Evolutionary conservation across 495 filamentous ascomycete genomes (phyloP), one percentile per base, ranked within the genome.

Genomic region (Penicillium atrosanguineum): DNA sequence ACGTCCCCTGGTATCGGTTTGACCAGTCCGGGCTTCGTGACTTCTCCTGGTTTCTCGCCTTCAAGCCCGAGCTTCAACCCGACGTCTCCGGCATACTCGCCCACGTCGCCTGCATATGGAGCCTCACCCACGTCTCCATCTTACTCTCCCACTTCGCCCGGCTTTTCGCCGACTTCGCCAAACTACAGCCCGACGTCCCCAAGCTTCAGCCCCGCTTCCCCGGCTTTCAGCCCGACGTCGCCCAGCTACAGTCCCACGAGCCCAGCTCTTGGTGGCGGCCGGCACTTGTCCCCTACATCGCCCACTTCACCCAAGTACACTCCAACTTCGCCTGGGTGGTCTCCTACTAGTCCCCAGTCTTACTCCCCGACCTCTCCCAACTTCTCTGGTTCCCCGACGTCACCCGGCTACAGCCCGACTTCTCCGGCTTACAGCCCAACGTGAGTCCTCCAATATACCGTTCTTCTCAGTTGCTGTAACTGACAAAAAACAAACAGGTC

Each of bases 121-220:
- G 79, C 75, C 12, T 87, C 85, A 3, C 86, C 85, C 7, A 84
- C 84, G 0, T 84, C 80, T 2, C 89, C 89, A 9, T 84, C 79
- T 40, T 93, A 90, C 66, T 90, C 86, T 58, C 90, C 90, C 0
- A 92, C 89, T 0, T 95, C 90, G 38, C 91, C 92, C 28, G 86
- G 76, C 45, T 93, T 91, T 67, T 90, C 86, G 18, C 89, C 90
- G 1, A 90, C 88, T 0, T 86, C 83, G 49, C 80, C 80, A 5
- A 78, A 76, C 20, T 85, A 84, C 63, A 82, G 77, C 38, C 84
- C 84, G 7, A 83, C 84, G 15, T 84, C 80, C n/a, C 83, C 83
- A 14, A 79, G 68, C 57, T 84, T 83, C 65, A 81, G 77, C 56
- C 81, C 83, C 23, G 80, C 83, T 14, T 83, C 81, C 40, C 82